Evolutionary conservation across 345 rosid genomes (phyloP), one percentile per base, ranked within the genome.

Genomic region (Hirschfeldia incana): DNA sequence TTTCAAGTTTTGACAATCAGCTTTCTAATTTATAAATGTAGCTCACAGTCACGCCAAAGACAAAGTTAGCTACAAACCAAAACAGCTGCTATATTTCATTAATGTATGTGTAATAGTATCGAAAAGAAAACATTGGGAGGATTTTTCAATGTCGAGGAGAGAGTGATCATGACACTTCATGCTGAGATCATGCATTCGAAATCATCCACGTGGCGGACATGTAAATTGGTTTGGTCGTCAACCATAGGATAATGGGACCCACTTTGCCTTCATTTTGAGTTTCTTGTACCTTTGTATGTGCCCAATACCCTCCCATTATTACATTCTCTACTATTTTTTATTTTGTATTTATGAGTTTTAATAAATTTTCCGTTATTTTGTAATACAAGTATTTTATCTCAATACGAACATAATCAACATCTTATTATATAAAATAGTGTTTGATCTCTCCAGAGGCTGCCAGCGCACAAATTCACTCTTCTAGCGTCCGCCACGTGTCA

Each of bases 81-180:
- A 61, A 32, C 4, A 65, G 13, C 12, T 12, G 15, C 17, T 34
- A 5, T 58, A 5, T 34, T 66, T n/a, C 6, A 55, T 34, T 33
- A 2, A 29, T 29, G 4, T 28, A 15, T 60, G 30, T 28, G 8
- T 27, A 59, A 27, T 27, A 26, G 11, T 49, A 49, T 0, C 5
- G 0, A 5, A 51, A 37, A 30, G 13, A 44, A 36, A 12, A 16
- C 10, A 0, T n/a, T 44, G 65, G 57, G 28, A 44, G 39, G 62
- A 63, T 3, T 21, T 51, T 57, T 7, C 37, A 74, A 69, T 57
- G 80, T 61, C 32, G 76, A 77, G 21, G 75, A 76, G 17, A 21
- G 65, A 64, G 68, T 80, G 79, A 80, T 53, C 76, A 80, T 69
- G 67, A 80, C 83, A 80, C 83, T 80, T 80, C 83, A 80, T 80